These are phyloP conservation scores for Populus deltoides DNA, from an alignment of 345 rosid species.

Conservation along the genomic window DNA sequence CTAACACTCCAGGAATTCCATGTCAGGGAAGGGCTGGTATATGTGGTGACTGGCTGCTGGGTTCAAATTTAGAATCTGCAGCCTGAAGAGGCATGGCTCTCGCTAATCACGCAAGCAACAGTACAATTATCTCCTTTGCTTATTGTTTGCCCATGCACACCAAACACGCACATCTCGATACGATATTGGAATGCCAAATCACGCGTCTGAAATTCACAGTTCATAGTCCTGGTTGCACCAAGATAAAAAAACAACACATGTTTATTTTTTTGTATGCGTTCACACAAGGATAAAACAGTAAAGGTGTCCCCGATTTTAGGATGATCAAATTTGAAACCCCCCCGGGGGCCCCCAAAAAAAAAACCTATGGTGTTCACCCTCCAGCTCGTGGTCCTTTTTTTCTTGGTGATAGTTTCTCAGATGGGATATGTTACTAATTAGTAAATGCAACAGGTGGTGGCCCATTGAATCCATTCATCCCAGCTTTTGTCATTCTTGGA, in stretches of 20 bases:
- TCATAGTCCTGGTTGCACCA: background rate
- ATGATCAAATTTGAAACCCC: too few species aligned
- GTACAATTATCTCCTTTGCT: background rate
- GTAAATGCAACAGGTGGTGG: too few species aligned
- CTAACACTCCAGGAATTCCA: constrained; percentile 61
- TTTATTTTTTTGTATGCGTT: too few species aligned
- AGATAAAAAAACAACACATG: background rate
- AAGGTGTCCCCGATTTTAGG: too few species aligned
- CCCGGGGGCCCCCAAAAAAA: too few species aligned
- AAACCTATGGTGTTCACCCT: too few species aligned
- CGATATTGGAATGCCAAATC: background rate
- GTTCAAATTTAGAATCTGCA: constrained; percentile 83
- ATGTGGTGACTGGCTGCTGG: constrained; percentile 92
- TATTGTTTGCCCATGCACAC: background rate
- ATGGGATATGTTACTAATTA: too few species aligned
- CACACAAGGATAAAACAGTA: too few species aligned
- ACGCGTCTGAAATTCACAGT: background rate
- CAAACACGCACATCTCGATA: background rate
- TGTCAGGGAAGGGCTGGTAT: constrained; percentile 86
- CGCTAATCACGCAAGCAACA: constrained; percentile 59
- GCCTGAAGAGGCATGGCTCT: constrained; percentile 84
- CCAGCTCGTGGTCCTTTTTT: too few species aligned
- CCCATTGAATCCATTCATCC: too few species aligned
- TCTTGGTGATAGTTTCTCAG: too few species aligned
- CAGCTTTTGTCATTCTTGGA: too few species aligned